Conservation (phyloP, 2,329 filamentous ascomycete genomes). For the Ploettnerulaceae sp. region DNA sequence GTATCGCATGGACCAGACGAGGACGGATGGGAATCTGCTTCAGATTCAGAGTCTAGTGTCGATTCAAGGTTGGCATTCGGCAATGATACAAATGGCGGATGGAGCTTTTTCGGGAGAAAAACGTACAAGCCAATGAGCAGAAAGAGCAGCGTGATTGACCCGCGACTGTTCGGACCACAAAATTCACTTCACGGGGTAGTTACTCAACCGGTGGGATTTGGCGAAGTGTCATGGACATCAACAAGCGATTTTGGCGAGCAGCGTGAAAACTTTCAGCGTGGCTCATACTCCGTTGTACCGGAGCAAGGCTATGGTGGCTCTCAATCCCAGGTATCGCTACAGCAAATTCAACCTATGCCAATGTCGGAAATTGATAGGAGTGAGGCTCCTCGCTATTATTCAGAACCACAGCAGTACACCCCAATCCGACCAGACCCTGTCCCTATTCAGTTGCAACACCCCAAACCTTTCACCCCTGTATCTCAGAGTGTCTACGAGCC, state of each 20-base stretch:
- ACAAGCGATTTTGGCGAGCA: conserved; percentile 30
- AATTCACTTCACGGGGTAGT: conserved; percentile 57
- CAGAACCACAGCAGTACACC: conserved; percentile 37
- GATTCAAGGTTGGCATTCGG: conserved; percentile 60
- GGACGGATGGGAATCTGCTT: conserved; percentile 55
- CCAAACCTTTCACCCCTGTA: conserved; percentile 72
- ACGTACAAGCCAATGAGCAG: conserved; percentile 32
- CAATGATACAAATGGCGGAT: conserved; percentile 29
- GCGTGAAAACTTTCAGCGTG: conserved; percentile 3
- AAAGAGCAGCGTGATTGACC: conserved; percentile 52
- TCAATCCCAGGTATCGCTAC: conserved; percentile 39
- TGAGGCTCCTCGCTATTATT: conserved; percentile 26
- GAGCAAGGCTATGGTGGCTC: conserved; percentile 4
- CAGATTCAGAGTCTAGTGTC: conserved; percentile 49
- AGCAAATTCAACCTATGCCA: conserved; percentile 6
- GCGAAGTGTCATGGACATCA: conserved; percentile 36
- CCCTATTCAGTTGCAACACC: conserved; percentile 73
- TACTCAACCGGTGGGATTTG: conserved; percentile 52
- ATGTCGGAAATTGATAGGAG: conserved; percentile 4
- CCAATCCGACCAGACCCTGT: conserved; percentile 52
- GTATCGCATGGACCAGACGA: conserved; percentile 39
- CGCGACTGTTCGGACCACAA: conserved; percentile 52
- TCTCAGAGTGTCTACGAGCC: conserved; percentile 62
- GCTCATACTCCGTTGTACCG: conserved; percentile 9
- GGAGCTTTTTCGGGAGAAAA: conserved; percentile 32